Conservation (phyloP, 2,329 filamentous ascomycete genomes). For the Aspergillus alliaceus region DNA sequence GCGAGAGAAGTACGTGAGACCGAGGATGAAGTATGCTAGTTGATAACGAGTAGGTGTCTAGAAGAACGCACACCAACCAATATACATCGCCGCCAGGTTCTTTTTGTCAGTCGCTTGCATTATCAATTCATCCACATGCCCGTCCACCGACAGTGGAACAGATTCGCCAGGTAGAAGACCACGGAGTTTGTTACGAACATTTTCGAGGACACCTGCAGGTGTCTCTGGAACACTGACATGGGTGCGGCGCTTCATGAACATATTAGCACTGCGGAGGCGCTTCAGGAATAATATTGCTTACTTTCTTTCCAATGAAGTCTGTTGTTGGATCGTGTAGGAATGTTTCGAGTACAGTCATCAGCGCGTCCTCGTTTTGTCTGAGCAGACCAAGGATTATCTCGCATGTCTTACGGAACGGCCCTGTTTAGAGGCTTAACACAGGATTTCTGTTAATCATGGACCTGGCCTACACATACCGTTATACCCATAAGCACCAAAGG, state of each 20-base stretch:
- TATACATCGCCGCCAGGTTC: conserved; percentile 92
- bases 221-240: conserved; percentile 61
- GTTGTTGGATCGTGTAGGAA: conserved; percentile 97
- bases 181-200: conserved; percentile 80
- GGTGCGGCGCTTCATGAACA: conserved; percentile 47
- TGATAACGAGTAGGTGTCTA: conserved; percentile 33
- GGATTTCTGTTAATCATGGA: neutral
- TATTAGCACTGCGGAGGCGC: neutral
- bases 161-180: conserved; percentile 83
- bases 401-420: conserved; percentile 85
- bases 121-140: conserved; percentile 95
- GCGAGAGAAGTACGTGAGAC: neutral
- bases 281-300: conserved; percentile 22
- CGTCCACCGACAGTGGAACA: conserved; percentile 90
- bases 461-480: conserved; percentile 55
- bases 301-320: conserved; percentile 78
- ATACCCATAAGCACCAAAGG: conserved; percentile 92
- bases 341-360: conserved; percentile 96
- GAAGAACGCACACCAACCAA: conserved; percentile 81
- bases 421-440: conserved; percentile 21
- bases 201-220: conserved; percentile 80
- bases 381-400: conserved; percentile 84
- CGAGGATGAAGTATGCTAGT: neutral
- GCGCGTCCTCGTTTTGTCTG: conserved; percentile 87
- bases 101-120: conserved; percentile 76